Base-by-base conservation (phyloP, 306 rosid genomes). In the Cucurbita pepo region DNA sequence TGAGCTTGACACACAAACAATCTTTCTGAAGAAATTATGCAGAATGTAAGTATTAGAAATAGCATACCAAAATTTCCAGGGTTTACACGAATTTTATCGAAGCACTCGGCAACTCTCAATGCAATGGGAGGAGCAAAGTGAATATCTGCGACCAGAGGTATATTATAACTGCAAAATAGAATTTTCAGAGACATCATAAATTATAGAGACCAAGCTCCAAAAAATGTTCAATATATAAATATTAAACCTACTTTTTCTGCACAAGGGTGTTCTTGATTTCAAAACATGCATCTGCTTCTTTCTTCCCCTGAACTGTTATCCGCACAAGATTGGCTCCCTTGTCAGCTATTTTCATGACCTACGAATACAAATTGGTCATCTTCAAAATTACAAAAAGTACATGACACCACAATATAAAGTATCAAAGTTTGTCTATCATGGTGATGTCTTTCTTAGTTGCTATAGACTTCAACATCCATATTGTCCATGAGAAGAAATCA, bases 271-370 rank as follows among this genome's bases (percentile, higher is more conserved):
- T 89, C 75, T 94, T 94, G 51, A 94, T 94, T 73, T 94, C 96
- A 76, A 82, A 94, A 79, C 97, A 91, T 16, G 99, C 96, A 83
- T 94, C 99, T 15, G 99, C 99, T 82, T 94, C 99, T 83, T 81
- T 94, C 88, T 86, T 94, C 77, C 99, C 99, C 75, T 94, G 99
- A 79, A 91, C 99, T 71, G 99, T 94, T 74, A 94, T 91, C 48
- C 99, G 83, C 10, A 94, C 97, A 77, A 94, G 79, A 78, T 94
- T 95, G 65, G 99, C 99, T 77, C 99, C 99, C 81, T 75, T 81
- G 74, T 94, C 99, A 4, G 99, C 95, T 48, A 91, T 91, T 86
- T 78, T 85, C 99, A 94, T 94, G 63, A 94, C 99, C 99, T 94
- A 62, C 59, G 56, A 72, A 82, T 11, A 66, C 19, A 77, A 56